Evolutionary conservation across 176 grass and related monocot genomes (phyloP).

Genomic region (Aegilops bicornis): DNA sequence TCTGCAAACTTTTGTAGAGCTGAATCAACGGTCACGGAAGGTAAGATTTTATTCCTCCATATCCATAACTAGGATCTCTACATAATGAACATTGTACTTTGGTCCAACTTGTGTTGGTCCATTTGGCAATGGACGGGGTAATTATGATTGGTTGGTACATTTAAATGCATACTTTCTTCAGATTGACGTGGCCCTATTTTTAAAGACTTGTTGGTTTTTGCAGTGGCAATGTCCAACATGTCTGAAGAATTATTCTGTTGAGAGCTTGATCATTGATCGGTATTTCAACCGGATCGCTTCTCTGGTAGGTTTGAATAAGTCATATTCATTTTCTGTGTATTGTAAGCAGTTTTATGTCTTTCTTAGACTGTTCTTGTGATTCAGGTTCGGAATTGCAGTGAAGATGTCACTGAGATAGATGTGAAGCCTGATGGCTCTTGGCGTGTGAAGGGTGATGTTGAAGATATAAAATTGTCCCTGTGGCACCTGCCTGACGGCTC

Average conservation of each 20-base stretch:
- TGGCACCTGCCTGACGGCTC: constrained; percentile 88
- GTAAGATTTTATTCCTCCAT: constrained; percentile 38
- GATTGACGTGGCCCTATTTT: neutral
- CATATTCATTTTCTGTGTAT: neutral
- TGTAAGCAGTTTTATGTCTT: constrained; percentile 17
- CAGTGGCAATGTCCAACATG: constrained; percentile 98
- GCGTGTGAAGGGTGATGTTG: constrained; percentile 77
- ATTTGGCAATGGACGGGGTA: neutral
- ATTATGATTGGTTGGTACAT: neutral
- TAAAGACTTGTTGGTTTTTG: constrained; percentile 30
- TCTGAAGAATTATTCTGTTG: constrained; percentile 86
- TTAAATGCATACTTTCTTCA: neutral
- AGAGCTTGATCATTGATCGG: constrained; percentile 80
- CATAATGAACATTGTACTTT: neutral
- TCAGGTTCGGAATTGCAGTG: constrained; percentile 68
- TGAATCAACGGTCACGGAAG: constrained; percentile 92
- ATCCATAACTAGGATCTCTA: neutral
- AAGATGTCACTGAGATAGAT: constrained; percentile 92
- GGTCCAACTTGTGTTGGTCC: neutral
- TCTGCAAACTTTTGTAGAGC: constrained; percentile 85
- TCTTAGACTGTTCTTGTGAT: neutral
- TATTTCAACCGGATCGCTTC: constrained; percentile 93
- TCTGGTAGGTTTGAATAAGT: constrained; percentile 52
- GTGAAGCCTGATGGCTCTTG: constrained; percentile 93
- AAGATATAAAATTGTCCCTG: constrained; percentile 51